Conservation (phyloP, 2,329 filamentous ascomycete genomes). For the Talaromyces sp. region DNA sequence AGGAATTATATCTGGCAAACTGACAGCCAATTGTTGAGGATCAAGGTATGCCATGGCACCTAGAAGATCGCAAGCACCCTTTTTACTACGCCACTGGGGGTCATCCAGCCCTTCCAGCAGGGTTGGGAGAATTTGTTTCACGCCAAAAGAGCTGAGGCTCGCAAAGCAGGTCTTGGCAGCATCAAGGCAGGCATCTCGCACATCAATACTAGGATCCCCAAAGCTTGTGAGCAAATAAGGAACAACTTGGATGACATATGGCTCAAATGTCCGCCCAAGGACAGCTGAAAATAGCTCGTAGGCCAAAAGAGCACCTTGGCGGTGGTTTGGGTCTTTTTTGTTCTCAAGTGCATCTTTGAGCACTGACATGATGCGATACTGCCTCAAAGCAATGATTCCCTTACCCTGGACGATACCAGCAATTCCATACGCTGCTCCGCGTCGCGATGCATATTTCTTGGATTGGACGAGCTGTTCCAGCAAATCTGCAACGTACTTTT, state of each 20-base stretch:
- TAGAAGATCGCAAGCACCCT: conserved; percentile 91
- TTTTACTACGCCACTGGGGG: conserved; percentile 96
- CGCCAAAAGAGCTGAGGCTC: conserved; percentile 88
- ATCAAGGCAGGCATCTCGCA: conserved; percentile 87
- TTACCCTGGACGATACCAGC: conserved; percentile 86
- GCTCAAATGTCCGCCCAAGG: conserved; percentile 85
- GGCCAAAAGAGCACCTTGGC: conserved; percentile 81
- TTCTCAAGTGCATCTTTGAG: conserved; percentile 83
- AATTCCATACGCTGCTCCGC: conserved; percentile 90
- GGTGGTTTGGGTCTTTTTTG: conserved; percentile 84
- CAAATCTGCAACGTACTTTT: conserved; percentile 74
- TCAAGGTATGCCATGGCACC: conserved; percentile 99
- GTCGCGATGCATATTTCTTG: conserved; percentile 86
- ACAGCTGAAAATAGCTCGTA: conserved; percentile 87
- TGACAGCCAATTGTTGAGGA: conserved; percentile 86
- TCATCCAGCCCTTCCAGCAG: conserved; percentile 90
- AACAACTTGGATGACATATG: conserved; percentile 92
- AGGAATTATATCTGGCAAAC: conserved; percentile 92
- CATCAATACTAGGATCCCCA: conserved; percentile 80
- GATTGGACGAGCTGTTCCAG: conserved; percentile 76
- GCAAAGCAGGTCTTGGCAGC: conserved; percentile 93
- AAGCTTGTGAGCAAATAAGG: conserved; percentile 86
- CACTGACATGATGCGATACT: conserved; percentile 78
- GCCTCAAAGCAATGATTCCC: conserved; percentile 73
- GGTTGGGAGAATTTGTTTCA: conserved; percentile 88